phyloP scores from a whole-genome alignment of 177 flowering plant genomes.

The Tripterygium wilfordii region DNA sequence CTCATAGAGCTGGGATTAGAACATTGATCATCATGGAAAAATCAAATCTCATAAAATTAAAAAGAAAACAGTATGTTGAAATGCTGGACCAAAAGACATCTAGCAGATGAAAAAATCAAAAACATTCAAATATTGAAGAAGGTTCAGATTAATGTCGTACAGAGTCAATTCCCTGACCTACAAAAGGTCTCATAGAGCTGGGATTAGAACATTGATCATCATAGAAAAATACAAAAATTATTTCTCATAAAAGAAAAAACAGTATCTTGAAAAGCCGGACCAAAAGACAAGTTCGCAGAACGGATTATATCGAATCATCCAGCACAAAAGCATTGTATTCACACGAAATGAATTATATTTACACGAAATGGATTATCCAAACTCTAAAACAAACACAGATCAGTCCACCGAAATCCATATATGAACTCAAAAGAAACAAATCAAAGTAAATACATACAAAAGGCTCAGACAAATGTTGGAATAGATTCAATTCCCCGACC shows the following conservation, averaged over 20 bases:
- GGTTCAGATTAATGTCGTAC: constrained; percentile 11
- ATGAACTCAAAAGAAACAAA: no score
- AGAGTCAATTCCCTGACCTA: constrained; percentile 7
- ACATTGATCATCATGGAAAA: no score
- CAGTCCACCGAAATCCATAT: no score
- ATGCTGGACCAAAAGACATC: no score
- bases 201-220: constrained; percentile 12
- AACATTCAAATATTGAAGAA: background rate
- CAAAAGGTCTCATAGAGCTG: constrained; percentile 14
- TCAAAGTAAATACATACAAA: no score
- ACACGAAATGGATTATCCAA: no score
- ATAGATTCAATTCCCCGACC: constrained; percentile 6
- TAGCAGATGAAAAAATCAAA: background rate
- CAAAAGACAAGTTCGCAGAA: background rate
- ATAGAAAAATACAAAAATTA: background rate
- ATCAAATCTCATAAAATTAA: no score
- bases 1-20: no score
- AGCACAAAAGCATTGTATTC: no score
- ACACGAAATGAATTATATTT: no score
- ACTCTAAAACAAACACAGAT: no score
- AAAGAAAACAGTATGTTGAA: background rate
- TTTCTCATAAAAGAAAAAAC: background rate
- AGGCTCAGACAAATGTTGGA: constrained; percentile 12
- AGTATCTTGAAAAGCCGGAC: background rate
- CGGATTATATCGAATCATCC: no score